phyloP scores from a whole-genome alignment of 805 yeast genomes.

The Nakazawaea peltata region DNA sequence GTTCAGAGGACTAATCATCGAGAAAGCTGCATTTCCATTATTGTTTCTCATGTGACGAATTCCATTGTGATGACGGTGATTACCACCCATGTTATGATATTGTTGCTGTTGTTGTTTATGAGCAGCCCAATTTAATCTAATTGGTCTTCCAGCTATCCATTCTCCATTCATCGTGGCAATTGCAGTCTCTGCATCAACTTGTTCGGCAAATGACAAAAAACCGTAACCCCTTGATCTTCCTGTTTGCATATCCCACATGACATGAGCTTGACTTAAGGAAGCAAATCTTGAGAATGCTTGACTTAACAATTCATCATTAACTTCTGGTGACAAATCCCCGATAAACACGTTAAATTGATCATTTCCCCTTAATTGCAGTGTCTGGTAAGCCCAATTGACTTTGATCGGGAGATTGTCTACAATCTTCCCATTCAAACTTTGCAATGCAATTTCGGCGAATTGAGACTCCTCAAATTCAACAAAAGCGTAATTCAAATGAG shows the following conservation, averaged over 20 bases:
- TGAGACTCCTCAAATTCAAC: slow-evolving; percentile 58
- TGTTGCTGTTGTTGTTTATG: slow-evolving; percentile 43
- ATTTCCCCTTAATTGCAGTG: slow-evolving; percentile 51
- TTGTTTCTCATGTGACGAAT: slow-evolving; percentile 6
- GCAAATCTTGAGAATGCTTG: slow-evolving; percentile 48
- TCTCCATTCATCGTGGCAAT: slow-evolving; percentile 68
- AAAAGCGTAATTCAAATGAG: slow-evolving; percentile 76
- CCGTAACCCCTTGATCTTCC: slow-evolving; percentile 91
- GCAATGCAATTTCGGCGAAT: slow-evolving; percentile 56
- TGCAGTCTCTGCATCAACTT: slow-evolving; percentile 67
- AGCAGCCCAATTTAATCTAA: slow-evolving; percentile 86
- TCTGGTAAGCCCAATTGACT: slow-evolving; percentile 80
- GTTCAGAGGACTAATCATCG: slow-evolving; percentile 41
- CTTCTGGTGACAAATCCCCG: slow-evolving; percentile 78
- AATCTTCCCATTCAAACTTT: slow-evolving; percentile 48
- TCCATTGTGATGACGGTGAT: slow-evolving; percentile 7
- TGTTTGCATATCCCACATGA: slow-evolving; percentile 96
- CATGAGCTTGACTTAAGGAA: slow-evolving; percentile 74
- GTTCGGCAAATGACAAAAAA: slow-evolving; percentile 66
- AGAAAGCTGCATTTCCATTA: slow-evolving; percentile 11
- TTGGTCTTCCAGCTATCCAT: slow-evolving; percentile 62
- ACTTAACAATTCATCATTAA: slow-evolving; percentile 66
- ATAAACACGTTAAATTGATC: slow-evolving; percentile 68
- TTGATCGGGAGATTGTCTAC: slow-evolving; percentile 49
- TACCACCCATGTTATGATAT: slow-evolving; percentile 12